A percentile compares a stretch with the other conserved stretches of the same genome.
Conservation (phyloP, 768 basidiomycete species). For the Boletus reticulatus region DNA sequence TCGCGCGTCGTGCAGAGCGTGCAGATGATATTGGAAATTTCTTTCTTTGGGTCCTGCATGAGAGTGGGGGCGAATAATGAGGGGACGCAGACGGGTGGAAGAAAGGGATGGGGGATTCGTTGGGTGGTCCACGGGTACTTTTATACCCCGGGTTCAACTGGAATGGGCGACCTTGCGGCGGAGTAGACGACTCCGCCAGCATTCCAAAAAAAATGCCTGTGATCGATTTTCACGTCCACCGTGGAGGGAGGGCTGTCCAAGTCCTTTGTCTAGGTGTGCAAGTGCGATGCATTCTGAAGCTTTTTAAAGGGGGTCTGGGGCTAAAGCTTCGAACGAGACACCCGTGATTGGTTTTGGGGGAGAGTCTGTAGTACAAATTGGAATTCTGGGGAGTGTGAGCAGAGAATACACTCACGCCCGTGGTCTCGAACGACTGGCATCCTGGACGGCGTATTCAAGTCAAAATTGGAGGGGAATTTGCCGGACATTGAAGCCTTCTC, state of each 20-base stretch:
- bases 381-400: background rate
- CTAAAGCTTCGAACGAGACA: background rate
- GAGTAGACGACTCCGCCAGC: background rate
- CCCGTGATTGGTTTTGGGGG: background rate
- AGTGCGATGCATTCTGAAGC: background rate
- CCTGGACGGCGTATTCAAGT: background rate
- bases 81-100: background rate
- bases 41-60: slow-evolving; percentile 58
- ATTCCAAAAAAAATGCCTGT: slow-evolving; percentile 6
- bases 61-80: background rate
- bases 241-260: background rate
- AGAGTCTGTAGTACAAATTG: background rate
- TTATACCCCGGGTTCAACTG: slow-evolving; percentile 13
- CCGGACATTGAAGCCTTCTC: background rate
- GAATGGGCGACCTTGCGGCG: background rate
- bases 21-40: slow-evolving; percentile 45
- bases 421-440: background rate
- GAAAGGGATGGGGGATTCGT: background rate
- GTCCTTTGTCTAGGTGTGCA: background rate
- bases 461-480: too few relatives aligned
- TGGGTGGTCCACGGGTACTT: slow-evolving; percentile 1
- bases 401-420: background rate
- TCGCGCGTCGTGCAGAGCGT: slow-evolving; percentile 47
- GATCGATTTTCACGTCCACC: background rate
- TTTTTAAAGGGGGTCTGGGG: background rate